Evolutionary conservation across 495 filamentous ascomycete genomes (phyloP), one percentile per base, ranked within the genome.

Genomic region (Tuber microsphaerosporum): DNA sequence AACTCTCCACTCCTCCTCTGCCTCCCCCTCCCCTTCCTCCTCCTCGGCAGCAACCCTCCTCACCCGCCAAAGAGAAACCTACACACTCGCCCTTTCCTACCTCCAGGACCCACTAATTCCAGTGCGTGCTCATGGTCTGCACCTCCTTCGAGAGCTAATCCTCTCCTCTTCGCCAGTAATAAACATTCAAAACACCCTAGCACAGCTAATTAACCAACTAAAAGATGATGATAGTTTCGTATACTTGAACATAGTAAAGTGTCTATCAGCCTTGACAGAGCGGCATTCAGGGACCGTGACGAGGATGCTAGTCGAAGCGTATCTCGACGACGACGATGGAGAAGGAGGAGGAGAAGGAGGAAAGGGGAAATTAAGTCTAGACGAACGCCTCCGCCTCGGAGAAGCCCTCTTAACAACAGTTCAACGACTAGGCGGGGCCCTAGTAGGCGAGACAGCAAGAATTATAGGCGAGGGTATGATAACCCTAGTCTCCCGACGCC

Each of bases 71-170:
- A 78, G 76, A 31, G 76, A 92, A 73, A 90, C 87, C 0, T 92
- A 95, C 79, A 87, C 85, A 72, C 86, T 92, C 26, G 92, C 92
- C 9, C 85, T 95, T 43, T 88, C 87, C 1, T 92, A 94, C 80
- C 89, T 95, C 73, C 90, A 90, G 31, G 92, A 93, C 73, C 88
- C 90, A 0, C 89, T 92, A 0, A 88, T 92, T 10, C 93, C 93
- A 0, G 90, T 94, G 16, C 89, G 92, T 43, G 90, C 89, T 8
- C 91, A 95, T 82, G 93, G 92, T 16, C 88, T 97, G 48, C 89
- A 90, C 34, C 87, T 93, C 1, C 84, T 96, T 22, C 88, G 89
- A 0, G 85, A 85, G 44, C 84, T 97, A 26, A 89, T 95, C 77
- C 84, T 86, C 43, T 85, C 87, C 1, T 26, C 82, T 86, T 26